A percentile compares a stretch with the other conserved stretches of the same genome.
phyloP scores from a whole-genome alignment of 2,329 filamentous ascomycete genomes.

The Cladosporium colombiae region DNA sequence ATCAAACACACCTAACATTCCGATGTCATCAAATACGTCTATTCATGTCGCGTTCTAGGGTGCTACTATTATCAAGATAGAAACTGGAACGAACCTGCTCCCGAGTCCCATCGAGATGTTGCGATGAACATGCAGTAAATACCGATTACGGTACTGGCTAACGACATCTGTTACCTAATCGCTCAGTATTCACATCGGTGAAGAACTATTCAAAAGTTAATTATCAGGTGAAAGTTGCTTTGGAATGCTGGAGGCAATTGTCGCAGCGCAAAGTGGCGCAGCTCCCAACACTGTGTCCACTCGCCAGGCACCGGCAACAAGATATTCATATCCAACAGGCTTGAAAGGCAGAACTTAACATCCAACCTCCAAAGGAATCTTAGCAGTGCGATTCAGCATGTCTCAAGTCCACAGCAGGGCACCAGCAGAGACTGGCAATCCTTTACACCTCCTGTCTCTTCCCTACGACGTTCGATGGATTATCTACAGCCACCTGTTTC shows the following conservation, averaged over 20 bases:
- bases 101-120: background rate
- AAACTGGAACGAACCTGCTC: background rate
- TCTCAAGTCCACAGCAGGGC: background rate
- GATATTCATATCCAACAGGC: background rate
- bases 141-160: background rate
- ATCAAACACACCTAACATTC: background rate
- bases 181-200: background rate
- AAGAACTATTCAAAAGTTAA: background rate
- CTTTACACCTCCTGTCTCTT: conserved; percentile 25
- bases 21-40: background rate
- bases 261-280: background rate
- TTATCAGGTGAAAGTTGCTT: background rate
- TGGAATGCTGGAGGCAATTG: background rate
- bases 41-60: background rate
- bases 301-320: background rate
- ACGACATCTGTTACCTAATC: background rate
- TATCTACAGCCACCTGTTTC: conserved; percentile 37
- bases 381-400: background rate
- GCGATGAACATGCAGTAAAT: background rate
- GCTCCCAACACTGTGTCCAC: background rate
- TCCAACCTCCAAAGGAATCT: background rate
- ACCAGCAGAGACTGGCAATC: too few relatives aligned
- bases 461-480: conserved; percentile 35
- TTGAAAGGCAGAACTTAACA: background rate
- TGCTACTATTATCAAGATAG: background rate